Evolutionary conservation across 306 rosid genomes (phyloP).

Genomic region (Hippophae tibetana): DNA sequence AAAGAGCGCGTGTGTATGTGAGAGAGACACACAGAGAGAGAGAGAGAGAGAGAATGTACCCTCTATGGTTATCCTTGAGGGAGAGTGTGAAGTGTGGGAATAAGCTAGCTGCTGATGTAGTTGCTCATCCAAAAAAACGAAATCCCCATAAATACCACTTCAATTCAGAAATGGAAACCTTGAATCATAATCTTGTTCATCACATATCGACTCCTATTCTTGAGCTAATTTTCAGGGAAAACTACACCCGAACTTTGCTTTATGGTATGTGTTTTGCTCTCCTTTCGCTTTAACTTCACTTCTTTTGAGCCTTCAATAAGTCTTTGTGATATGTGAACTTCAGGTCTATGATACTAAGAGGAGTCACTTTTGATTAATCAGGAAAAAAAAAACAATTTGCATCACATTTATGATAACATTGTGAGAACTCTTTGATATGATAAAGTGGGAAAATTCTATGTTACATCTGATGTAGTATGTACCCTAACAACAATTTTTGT

Average conservation of each 20-base stretch:
- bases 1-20: background rate
- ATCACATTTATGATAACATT: background rate
- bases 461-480: too few species aligned
- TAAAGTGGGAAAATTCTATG: too few species aligned
- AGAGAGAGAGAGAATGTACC: slow-evolving; percentile 34
- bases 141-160: slow-evolving; percentile 15
- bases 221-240: slow-evolving; percentile 17
- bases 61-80: slow-evolving; percentile 50
- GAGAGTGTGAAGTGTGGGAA: slow-evolving; percentile 49
- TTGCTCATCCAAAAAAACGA: slow-evolving; percentile 20
- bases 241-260: slow-evolving; percentile 27
- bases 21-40: background rate
- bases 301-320: background rate
- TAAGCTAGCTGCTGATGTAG: slow-evolving; percentile 41
- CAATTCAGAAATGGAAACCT: slow-evolving; percentile 13
- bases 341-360: too few species aligned
- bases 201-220: slow-evolving; percentile 26
- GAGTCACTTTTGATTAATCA: too few species aligned
- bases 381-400: too few species aligned
- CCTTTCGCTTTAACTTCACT: background rate
- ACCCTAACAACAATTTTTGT: too few species aligned
- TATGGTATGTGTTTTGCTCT: slow-evolving; percentile 32
- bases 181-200: slow-evolving; percentile 17
- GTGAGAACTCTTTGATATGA: background rate
- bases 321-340: background rate